Evolutionary conservation across 257 asterid species (phyloP), one percentile per base, ranked within the genome.

Genomic region (Penstemon davidsonii): DNA sequence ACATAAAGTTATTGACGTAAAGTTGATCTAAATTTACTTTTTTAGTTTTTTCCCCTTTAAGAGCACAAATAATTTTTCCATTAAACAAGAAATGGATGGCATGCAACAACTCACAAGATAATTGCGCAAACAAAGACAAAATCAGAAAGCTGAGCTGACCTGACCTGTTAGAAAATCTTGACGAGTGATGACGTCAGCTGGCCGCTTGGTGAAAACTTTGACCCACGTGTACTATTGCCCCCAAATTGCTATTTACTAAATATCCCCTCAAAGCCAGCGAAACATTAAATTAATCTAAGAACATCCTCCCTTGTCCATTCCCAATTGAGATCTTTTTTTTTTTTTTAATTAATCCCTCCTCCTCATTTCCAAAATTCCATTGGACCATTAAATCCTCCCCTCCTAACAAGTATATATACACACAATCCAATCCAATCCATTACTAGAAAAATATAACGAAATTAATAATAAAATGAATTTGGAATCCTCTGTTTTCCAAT

Each of bases 181-280:
- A 40, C 41, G 50, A 37, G 52, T 33, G 58, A 68, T 81, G 87
- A 69, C 81, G 75, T 75, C 67, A 76, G 61, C 69, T 2, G 69
- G 86, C 83, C 82, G 83, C 86, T 86, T 63, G 56, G 76, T 55
- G 74, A 67, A 70, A 56, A 62, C 46, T 75, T 83, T 81, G 85
- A 82, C 87, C 78, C 95, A 87, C 87, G 88, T 83, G 87, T 47
- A 44, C 5, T 39, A 75, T 70, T 9, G 5, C 73, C 80, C 59
- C 41, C 18, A 12, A 13, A 49, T 25, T 25, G 33, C 33, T 25
- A 55, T 5, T 25, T 19, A 54, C 3, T 10, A 19, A 5, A 19
- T 55, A 7, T 2, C 7, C 38, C 19, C 60, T 4, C 2, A 25
- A 25, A 25, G 33, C 33, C 33, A 25, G 33, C 33, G 2, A 63